phyloP scores from a whole-genome alignment of 2,329 filamentous ascomycete species.

The Claviceps maximensis region DNA sequence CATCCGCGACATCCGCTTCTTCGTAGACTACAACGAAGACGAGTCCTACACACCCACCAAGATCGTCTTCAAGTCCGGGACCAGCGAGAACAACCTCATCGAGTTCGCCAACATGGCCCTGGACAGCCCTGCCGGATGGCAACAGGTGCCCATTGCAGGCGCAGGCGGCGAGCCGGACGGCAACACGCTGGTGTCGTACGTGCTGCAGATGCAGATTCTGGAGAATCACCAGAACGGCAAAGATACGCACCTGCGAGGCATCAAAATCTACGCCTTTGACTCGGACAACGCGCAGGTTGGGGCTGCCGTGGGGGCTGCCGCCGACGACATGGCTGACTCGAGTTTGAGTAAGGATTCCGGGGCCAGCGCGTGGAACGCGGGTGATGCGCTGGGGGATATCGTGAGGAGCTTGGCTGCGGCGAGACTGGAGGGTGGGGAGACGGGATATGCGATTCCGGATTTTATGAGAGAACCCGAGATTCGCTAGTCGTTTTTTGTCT shows the following conservation, averaged over 20 bases:
- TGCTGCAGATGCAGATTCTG: constrained; percentile 78
- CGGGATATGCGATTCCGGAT: constrained; percentile 24
- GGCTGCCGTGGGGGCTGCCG: constrained; percentile 15
- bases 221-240: constrained; percentile 99
- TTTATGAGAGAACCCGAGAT: constrained; percentile 31
- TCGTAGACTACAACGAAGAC: constrained; percentile 82
- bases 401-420: constrained; percentile 15
- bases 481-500: constrained; percentile 16
- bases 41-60: constrained; percentile 95
- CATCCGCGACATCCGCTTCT: constrained; percentile 67
- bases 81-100: constrained; percentile 80
- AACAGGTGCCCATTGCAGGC: constrained; percentile 56
- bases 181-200: constrained; percentile 71
- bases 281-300: constrained; percentile 30
- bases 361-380: constrained; percentile 2
- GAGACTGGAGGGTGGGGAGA: constrained; percentile 21
- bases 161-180: constrained; percentile 48
- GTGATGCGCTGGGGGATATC: constrained; percentile 16
- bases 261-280: constrained; percentile 67
- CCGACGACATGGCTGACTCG: constrained; percentile 15
- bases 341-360: constrained; percentile 7
- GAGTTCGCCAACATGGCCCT: constrained; percentile 75
- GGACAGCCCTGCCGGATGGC: constrained; percentile 74
- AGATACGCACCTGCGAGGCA: constrained; percentile 88
- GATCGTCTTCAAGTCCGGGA: constrained; percentile 79